Base-by-base conservation (phyloP, 1,139 yeast species). In the Blastobotrys illinoisensis region DNA sequence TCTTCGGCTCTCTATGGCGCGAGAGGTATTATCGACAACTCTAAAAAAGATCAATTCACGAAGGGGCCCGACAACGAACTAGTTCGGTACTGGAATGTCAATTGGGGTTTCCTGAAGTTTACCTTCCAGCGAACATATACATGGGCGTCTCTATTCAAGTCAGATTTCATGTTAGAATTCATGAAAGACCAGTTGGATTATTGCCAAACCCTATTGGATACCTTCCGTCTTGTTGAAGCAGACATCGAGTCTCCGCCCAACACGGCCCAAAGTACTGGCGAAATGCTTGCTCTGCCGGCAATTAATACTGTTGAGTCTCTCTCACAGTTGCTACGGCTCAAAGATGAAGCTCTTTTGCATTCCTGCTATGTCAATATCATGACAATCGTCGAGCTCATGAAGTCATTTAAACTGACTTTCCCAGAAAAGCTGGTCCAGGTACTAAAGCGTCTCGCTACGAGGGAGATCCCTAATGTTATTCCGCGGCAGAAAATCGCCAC, bases 101-200 rank as follows among this genome's bases (percentile, higher is more conserved):
- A 82, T 45, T 91, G 98, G 97, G 67, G 67, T 13, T 86, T 88
- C 60, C 71, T 91, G 59, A 80, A 81, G 48, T 78, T 85, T 77
- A 79, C 88, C 2, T 90, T 86, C 62, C 74, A 76, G 47, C 78
- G 81, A 54, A 88, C 96, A 1, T 74, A 87, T 20, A 19, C 32
- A 4, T 91, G 98, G 98, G 89, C 95, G 0, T 60, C 60, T 3
- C 71, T 74, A 44, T 85, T 83, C 64, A 81, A 79, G 49, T 75
- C 81, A 40, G 77, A 77, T 0, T 79, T 79, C 51, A 74, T 88
- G 66, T 78, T 86, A 50, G 95, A 88, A 58, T 90, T 89, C 62
- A 88, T 97, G 16, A 81, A 96, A 67, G 97, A 90, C 67, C 85
- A 89, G 0, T 75, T 90, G 53, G 97, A 91, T 61, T 76, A 88